Conservation (phyloP, 2,329 filamentous ascomycete species). For the Fusarium coffeatum region DNA sequence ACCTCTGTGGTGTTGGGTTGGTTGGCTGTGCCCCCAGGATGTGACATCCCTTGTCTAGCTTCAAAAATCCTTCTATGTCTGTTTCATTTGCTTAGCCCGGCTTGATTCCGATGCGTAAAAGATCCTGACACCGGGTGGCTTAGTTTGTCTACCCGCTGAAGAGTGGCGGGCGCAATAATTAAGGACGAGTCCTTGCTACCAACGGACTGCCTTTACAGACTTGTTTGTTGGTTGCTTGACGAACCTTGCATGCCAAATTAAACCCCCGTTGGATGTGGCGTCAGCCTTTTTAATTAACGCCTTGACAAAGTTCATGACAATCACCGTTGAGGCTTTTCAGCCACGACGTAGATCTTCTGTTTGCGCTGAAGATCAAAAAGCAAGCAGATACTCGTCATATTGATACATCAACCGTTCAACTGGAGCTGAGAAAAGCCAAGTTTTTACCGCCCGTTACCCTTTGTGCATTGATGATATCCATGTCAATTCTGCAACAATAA, state of each 20-base stretch:
- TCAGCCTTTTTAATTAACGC: background rate
- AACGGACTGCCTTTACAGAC: background rate
- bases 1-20: background rate
- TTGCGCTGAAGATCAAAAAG: background rate
- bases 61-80: background rate
- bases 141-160: slow-evolving; percentile 3
- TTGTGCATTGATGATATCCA: background rate
- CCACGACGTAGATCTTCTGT: background rate
- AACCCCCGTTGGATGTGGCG: background rate
- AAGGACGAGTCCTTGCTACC: background rate
- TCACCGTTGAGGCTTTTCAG: background rate
- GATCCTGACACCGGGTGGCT: slow-evolving; percentile 12
- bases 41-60: background rate
- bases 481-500: background rate
- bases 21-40: background rate
- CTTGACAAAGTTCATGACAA: background rate
- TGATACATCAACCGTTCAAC: background rate
- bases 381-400: background rate
- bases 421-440: background rate
- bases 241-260: background rate
- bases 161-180: background rate
- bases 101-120: background rate
- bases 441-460: background rate
- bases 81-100: slow-evolving; percentile 3
- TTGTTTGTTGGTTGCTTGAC: background rate